Evolutionary conservation across 495 filamentous ascomycete genomes (phyloP).

Genomic region (Opeltia flavorubescens): DNA sequence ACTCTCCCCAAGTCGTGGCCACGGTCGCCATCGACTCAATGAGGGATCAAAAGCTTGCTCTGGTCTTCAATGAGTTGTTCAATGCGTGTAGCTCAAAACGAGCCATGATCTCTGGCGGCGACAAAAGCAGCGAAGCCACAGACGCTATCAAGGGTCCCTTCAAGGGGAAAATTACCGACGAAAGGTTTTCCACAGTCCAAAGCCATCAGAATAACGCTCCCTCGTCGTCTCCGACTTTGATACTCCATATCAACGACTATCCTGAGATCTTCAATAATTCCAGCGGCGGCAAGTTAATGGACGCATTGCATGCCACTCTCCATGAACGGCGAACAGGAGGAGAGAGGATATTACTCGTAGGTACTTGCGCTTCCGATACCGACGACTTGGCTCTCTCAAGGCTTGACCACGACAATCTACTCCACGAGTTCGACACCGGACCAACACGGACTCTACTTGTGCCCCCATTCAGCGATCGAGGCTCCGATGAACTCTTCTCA

Average conservation of each 20-base stretch:
- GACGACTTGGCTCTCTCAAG: slow-evolving; percentile 33
- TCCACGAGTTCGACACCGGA: slow-evolving; percentile 24
- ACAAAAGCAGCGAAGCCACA: slow-evolving; percentile 2
- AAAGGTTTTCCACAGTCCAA: neutral
- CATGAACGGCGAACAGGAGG: slow-evolving; percentile 53
- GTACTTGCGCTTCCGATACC: slow-evolving; percentile 44
- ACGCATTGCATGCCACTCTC: slow-evolving; percentile 53
- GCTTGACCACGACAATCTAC: slow-evolving; percentile 33
- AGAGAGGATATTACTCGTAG: slow-evolving; percentile 60
- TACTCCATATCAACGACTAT: slow-evolving; percentile 73
- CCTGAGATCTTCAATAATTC: slow-evolving; percentile 51
- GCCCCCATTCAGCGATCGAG: slow-evolving; percentile 24
- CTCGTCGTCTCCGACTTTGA: slow-evolving; percentile 18
- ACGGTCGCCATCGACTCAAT: slow-evolving; percentile 10
- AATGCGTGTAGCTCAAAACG: slow-evolving; percentile 5
- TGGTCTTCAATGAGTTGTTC: slow-evolving; percentile 21
- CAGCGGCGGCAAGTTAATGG: slow-evolving; percentile 48
- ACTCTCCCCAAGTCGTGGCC: neutral
- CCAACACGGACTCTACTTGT: slow-evolving; percentile 37
- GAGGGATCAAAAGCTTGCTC: slow-evolving; percentile 20
- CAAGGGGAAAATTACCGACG: neutral
- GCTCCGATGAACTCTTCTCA: slow-evolving; percentile 24
- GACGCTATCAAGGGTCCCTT: neutral
- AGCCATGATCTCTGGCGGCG: slow-evolving; percentile 12
- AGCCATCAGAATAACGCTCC: neutral